These are phyloP conservation scores for Colletotrichum horii DNA, from an alignment of 2,329 filamentous ascomycete species.

Conservation along the genomic window DNA sequence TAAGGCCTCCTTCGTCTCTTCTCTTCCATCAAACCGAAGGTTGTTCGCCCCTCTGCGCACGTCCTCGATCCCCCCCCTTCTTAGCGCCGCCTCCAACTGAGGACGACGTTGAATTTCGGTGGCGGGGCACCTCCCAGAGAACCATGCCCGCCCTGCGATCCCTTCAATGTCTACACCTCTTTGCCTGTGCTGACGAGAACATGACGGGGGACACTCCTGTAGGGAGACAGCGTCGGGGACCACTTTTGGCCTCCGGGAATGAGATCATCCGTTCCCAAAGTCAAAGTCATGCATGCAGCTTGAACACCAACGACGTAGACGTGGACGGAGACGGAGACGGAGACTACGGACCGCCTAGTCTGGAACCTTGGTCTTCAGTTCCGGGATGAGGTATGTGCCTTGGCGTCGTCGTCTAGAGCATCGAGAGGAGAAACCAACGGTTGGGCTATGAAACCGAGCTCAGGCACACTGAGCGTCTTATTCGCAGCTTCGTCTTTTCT, in stretches of 20 bases:
- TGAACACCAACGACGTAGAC: not conserved
- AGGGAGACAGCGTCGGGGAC: not conserved
- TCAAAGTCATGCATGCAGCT: conserved; percentile 2
- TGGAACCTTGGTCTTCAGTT: not conserved
- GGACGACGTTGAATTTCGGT: not conserved
- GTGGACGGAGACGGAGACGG: not conserved
- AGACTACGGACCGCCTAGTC: not conserved
- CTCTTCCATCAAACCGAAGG: not conserved
- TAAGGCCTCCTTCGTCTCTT: not conserved
- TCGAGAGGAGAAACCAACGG: not conserved
- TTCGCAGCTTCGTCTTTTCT: not conserved
- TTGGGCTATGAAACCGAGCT: not conserved
- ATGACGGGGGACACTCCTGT: not conserved
- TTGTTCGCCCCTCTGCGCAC: not conserved
- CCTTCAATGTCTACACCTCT: not conserved
- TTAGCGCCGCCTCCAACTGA: not conserved
- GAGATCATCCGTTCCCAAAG: not conserved
- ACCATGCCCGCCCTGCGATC: not conserved
- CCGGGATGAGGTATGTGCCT: not conserved
- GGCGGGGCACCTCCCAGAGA: not conserved
- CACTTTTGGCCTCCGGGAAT: not conserved
- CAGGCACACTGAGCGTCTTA: not conserved
- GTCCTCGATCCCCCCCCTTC: not conserved
- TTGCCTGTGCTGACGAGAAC: not conserved
- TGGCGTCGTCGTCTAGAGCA: not conserved